Evolutionary conservation across 2,329 filamentous ascomycete species (phyloP).

Genomic region (Apiospora rasikravindrae): DNA sequence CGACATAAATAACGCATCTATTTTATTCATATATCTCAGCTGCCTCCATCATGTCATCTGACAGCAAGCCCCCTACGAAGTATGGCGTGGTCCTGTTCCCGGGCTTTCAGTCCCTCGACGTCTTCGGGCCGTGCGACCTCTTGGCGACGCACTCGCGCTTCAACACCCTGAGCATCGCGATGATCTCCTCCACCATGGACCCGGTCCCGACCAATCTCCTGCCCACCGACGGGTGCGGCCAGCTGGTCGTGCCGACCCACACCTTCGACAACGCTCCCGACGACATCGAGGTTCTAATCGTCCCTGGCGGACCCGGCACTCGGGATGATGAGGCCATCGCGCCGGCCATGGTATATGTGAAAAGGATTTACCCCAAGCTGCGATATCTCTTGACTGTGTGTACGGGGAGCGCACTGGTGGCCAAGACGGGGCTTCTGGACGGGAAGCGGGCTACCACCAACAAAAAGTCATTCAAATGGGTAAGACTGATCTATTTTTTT

Average conservation of each 20-base stretch:
- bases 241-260: slow-evolving; percentile 46
- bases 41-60: neutral
- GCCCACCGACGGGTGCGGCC: slow-evolving; percentile 36
- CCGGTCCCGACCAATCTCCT: slow-evolving; percentile 45
- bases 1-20: neutral
- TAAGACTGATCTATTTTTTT: neutral
- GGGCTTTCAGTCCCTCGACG: slow-evolving; percentile 51
- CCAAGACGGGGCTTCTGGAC: slow-evolving; percentile 64
- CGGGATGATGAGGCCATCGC: slow-evolving; percentile 39
- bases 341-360: slow-evolving; percentile 52
- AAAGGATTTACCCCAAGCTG: slow-evolving; percentile 50
- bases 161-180: slow-evolving; percentile 44
- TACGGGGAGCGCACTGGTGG: slow-evolving; percentile 65
- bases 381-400: slow-evolving; percentile 68
- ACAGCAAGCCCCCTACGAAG: slow-evolving; percentile 33
- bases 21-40: neutral
- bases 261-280: slow-evolving; percentile 59
- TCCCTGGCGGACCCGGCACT: slow-evolving; percentile 66
- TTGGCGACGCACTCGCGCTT: slow-evolving; percentile 47
- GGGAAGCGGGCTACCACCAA: slow-evolving; percentile 69
- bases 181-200: slow-evolving; percentile 48
- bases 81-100: slow-evolving; percentile 52
- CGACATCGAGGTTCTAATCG: slow-evolving; percentile 66
- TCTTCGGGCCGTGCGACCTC: slow-evolving; percentile 52
- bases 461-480: slow-evolving; percentile 59